Conservation (phyloP, 2,329 filamentous ascomycete genomes). For the Sporothrix variecibatus region DNA sequence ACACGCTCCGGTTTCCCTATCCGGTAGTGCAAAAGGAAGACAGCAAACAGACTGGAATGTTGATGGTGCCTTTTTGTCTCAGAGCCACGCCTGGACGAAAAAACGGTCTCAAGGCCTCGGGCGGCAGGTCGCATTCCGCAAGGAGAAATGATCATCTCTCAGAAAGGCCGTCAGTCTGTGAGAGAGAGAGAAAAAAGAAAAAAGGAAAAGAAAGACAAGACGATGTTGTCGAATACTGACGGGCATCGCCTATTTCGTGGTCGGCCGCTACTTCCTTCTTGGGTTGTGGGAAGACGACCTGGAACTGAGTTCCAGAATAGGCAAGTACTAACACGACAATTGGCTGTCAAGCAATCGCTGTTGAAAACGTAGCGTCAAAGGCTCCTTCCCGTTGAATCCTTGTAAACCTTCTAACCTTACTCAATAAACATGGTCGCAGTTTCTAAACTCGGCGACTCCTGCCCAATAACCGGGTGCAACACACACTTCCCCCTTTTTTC, state of each 20-base stretch:
- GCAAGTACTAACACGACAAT: slow-evolving; percentile 9
- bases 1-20: not conserved
- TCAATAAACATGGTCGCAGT: slow-evolving; percentile 5
- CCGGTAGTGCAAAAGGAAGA: not conserved
- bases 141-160: not conserved
- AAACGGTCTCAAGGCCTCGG: not conserved
- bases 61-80: not conserved
- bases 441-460: slow-evolving; percentile 1
- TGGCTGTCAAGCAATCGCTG: not conserved
- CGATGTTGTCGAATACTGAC: no score
- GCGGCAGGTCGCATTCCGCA: slow-evolving; percentile 18
- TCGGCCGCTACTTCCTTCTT: not conserved
- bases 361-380: not conserved
- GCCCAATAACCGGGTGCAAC: not conserved
- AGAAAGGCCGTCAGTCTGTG: not conserved
- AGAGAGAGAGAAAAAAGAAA: not conserved
- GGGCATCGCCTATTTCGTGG: not conserved
- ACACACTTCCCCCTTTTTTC: no score
- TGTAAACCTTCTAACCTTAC: not conserved
- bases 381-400: not conserved
- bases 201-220: not conserved
- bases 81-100: slow-evolving; percentile 1
- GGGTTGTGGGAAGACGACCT: not conserved
- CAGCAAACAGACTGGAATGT: not conserved
- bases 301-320: slow-evolving; percentile 1